These are phyloP conservation scores for Termitomyces sp. DNA, from an alignment of 768 basidiomycete species.

Conservation along the genomic window DNA sequence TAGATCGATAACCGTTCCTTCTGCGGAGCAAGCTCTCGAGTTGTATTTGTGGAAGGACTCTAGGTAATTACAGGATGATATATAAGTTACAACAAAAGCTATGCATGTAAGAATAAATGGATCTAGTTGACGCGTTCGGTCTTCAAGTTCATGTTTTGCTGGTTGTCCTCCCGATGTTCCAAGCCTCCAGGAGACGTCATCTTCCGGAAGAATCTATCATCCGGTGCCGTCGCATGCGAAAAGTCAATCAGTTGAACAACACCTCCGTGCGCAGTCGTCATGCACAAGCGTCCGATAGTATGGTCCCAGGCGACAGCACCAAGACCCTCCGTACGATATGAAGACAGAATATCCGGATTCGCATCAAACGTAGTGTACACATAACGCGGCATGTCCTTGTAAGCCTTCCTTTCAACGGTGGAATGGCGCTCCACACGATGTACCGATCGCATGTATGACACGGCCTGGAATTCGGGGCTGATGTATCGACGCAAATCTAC, in stretches of 20 bases:
- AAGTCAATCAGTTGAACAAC: constrained; percentile 46
- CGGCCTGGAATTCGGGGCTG: constrained; percentile 23
- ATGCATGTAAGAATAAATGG: too few species aligned
- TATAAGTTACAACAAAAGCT: neutral
- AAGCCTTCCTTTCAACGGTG: constrained; percentile 16
- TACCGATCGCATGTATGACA: neutral
- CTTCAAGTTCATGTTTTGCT: neutral
- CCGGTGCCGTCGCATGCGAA: constrained; percentile 23
- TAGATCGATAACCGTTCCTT: too few species aligned
- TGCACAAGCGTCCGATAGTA: constrained; percentile 51
- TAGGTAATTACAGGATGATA: neutral
- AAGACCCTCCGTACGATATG: constrained; percentile 26
- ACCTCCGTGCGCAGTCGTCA: constrained; percentile 36
- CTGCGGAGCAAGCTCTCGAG: too few species aligned
- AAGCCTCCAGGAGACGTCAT: constrained; percentile 16
- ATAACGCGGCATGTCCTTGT: constrained; percentile 15
- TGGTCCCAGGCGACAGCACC: constrained; percentile 62
- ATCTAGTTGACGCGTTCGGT: neutral
- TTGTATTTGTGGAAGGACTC: too few species aligned
- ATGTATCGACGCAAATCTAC: constrained; percentile 32
- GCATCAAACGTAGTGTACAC: constrained; percentile 11
- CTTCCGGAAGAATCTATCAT: constrained; percentile 27
- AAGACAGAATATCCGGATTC: constrained; percentile 6
- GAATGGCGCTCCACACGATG: constrained; percentile 7
- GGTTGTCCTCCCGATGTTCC: neutral